Conservation (phyloP, 2,329 filamentous ascomycete genomes). For the Aureobasidium uvarum region DNA sequence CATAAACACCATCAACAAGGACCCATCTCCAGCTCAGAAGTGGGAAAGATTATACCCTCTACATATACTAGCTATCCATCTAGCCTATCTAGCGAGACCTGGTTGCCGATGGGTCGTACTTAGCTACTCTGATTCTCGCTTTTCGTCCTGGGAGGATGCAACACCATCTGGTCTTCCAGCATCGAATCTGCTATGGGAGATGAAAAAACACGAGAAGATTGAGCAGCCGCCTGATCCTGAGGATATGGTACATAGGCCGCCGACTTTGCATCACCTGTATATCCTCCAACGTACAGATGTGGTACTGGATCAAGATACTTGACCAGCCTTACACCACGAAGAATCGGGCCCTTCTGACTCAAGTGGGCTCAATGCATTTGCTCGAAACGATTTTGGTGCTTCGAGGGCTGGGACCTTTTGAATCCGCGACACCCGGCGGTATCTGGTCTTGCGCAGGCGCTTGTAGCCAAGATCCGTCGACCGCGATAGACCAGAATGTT, state of each 20-base stretch:
- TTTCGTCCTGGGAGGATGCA: background rate
- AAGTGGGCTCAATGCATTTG: too few species aligned
- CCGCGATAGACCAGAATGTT: background rate
- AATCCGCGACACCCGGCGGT: background rate
- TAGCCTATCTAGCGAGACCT: constrained; percentile 1
- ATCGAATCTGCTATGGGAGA: background rate
- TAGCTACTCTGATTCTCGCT: constrained; percentile 7
- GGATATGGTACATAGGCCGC: constrained; percentile 1
- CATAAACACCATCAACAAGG: background rate
- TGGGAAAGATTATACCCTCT: background rate
- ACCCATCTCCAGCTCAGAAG: too few species aligned
- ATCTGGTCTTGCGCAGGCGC: background rate
- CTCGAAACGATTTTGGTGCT: too few species aligned
- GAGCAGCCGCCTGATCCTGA: background rate
- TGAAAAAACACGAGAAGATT: constrained; percentile 6
- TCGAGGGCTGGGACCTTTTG: background rate
- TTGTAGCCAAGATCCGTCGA: background rate
- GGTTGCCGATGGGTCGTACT: constrained; percentile 1
- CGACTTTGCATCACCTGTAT: constrained; percentile 8
- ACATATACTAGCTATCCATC: background rate
- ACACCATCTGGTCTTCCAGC: background rate
- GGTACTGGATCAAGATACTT: too few species aligned
- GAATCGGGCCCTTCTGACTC: too few species aligned
- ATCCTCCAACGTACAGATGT: background rate
- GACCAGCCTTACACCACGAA: too few species aligned